Percentiles rank a stretch among this genome's conserved stretches.
Conservation (phyloP, 2,329 filamentous ascomycete genomes). For the Aspergillus sp. region DNA sequence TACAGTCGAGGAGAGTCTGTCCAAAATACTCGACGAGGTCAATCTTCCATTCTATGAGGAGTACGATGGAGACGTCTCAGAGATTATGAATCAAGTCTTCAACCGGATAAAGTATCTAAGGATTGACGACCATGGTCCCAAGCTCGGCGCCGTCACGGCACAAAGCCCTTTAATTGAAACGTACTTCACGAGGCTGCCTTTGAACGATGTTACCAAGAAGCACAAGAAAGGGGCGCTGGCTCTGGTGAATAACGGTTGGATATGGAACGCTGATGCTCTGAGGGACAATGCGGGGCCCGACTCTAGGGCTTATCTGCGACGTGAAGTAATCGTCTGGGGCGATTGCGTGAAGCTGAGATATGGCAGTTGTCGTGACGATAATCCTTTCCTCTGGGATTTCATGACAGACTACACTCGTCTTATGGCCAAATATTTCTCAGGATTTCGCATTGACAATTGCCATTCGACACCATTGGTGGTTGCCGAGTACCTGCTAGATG, state of each 20-base stretch:
- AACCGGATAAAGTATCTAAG: conserved; percentile 95
- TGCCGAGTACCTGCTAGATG: conserved; percentile 90
- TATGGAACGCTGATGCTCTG: conserved; percentile 95
- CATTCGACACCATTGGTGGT: conserved; percentile 95
- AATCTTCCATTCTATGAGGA: conserved; percentile 90
- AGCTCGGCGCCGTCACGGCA: conserved; percentile 74
- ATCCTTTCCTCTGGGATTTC: conserved; percentile 90
- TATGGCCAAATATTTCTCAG: conserved; percentile 92
- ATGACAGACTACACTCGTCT: conserved; percentile 91
- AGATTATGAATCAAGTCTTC: conserved; percentile 86
- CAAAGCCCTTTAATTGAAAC: conserved; percentile 83
- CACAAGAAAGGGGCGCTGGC: conserved; percentile 76
- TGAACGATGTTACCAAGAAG: conserved; percentile 74
- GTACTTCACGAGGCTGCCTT: conserved; percentile 88
- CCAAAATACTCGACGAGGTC: conserved; percentile 72
- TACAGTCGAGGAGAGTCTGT: conserved; percentile 55
- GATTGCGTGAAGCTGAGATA: conserved; percentile 98
- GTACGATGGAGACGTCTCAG: conserved; percentile 79
- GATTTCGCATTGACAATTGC: conserved; percentile 96
- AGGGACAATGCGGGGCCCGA: conserved; percentile 88
- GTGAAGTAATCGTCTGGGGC: conserved; percentile 97
- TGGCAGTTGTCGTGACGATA: conserved; percentile 76
- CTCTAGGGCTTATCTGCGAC: conserved; percentile 88
- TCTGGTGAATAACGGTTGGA: conserved; percentile 95
- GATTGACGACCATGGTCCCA: conserved; percentile 88